Evolutionary conservation across 768 basidiomycete species (phyloP).

Genomic region (Boletus edulis): DNA sequence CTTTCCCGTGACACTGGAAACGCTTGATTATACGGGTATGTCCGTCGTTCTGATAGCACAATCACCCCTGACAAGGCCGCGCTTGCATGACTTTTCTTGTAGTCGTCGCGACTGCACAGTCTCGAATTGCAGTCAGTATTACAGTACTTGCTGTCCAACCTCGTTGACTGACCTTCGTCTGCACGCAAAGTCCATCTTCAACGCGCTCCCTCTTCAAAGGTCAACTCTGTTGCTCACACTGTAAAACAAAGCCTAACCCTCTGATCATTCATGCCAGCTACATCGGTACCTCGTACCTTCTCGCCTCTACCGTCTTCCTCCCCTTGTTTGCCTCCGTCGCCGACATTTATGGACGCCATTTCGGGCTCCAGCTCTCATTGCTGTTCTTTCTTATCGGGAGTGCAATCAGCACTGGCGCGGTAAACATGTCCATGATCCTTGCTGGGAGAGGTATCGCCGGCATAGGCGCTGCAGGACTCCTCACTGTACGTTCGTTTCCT

Average conservation of each 20-base stretch:
- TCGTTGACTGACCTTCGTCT: neutral
- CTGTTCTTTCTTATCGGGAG: constrained; percentile 46
- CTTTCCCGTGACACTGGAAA: constrained; percentile 43
- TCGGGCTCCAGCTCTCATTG: constrained; percentile 43
- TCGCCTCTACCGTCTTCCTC: constrained; percentile 52
- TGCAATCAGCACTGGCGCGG: constrained; percentile 44
- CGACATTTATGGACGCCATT: constrained; percentile 50
- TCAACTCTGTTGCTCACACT: neutral
- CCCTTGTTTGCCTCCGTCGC: constrained; percentile 49
- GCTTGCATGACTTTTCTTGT: neutral
- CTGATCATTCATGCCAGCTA: constrained; percentile 29
- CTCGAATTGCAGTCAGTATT: constrained; percentile 45
- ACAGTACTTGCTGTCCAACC: neutral
- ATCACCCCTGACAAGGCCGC: neutral
- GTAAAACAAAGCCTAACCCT: neutral
- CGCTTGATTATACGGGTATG: constrained; percentile 30
- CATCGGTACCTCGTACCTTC: constrained; percentile 49
- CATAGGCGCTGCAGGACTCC: constrained; percentile 45
- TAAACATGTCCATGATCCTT: constrained; percentile 45
- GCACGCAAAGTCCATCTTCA: constrained; percentile 25
- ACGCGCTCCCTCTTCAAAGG: constrained; percentile 28
- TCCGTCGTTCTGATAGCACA: neutral
- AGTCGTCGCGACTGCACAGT: constrained; percentile 54
- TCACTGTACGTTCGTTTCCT: constrained; percentile 24
- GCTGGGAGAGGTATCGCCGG: constrained; percentile 49